A percentile compares a stretch with the other conserved stretches of the same genome.
Evolutionary conservation across 2,329 filamentous ascomycete genomes (phyloP).

Genomic region (Colletotrichum aenigma): DNA sequence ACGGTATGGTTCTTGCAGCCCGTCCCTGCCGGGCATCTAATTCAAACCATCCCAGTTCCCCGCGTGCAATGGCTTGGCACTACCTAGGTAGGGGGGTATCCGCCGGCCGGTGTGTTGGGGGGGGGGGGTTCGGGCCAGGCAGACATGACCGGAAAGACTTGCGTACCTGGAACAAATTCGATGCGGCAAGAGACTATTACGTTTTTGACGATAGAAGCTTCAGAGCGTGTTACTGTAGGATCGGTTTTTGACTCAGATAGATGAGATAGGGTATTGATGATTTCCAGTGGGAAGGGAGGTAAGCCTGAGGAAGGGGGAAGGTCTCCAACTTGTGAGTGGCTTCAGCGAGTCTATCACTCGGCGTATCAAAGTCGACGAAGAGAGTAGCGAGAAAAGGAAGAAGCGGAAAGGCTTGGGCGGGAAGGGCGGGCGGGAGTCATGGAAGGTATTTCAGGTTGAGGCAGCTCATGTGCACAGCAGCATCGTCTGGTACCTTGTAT

Average conservation of each 20-base stretch:
- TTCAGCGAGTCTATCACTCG: neutral
- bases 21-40: neutral
- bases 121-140: neutral
- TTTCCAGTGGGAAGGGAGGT: neutral
- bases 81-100: neutral
- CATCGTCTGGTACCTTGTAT: neutral
- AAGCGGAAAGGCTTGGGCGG: neutral
- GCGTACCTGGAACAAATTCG: neutral
- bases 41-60: neutral
- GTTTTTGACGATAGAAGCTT: neutral
- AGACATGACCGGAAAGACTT: neutral
- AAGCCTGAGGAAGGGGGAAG: neutral
- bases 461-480: slow-evolving; percentile 1
- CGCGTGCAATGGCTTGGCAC: neutral
- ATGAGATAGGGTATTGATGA: neutral
- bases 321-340: slow-evolving; percentile 5
- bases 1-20: neutral
- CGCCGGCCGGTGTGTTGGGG: neutral
- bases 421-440: slow-evolving; percentile 23
- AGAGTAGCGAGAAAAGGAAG: neutral
- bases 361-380: neutral
- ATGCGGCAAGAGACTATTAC: neutral
- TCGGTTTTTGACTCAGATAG: neutral
- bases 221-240: neutral
- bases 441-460: slow-evolving; percentile 26